A percentile compares a stretch with the other conserved stretches of the same genome.
Evolutionary conservation across 1,139 yeast species (phyloP).

Genomic region (Spencermartinsiella ligniputridi): DNA sequence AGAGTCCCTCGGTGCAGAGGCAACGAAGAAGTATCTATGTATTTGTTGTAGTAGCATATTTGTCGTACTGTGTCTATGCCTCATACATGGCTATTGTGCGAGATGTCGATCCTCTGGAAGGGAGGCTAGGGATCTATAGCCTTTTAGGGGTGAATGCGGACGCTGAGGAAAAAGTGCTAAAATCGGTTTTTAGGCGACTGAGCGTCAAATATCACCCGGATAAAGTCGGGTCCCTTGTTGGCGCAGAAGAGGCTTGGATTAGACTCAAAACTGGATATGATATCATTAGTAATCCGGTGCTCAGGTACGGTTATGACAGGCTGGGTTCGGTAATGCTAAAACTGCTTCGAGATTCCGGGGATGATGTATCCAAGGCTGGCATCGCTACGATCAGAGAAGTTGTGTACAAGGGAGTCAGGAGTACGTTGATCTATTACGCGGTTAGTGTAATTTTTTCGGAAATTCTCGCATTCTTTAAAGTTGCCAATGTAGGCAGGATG

Average conservation of each 20-base stretch:
- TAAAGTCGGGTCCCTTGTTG: constrained; percentile 21
- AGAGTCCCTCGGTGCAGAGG: constrained; percentile 6
- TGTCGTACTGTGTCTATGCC: constrained; percentile 16
- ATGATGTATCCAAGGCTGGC: neutral
- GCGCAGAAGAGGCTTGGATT: constrained; percentile 23
- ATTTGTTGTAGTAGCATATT: constrained; percentile 16
- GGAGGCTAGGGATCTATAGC: constrained; percentile 18
- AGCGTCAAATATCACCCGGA: constrained; percentile 35
- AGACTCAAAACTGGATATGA: constrained; percentile 29
- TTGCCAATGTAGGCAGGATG: constrained; percentile 22
- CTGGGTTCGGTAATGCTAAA: constrained; percentile 19
- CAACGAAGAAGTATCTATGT: constrained; percentile 15
- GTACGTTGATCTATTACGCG: constrained; percentile 18
- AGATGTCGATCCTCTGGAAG: constrained; percentile 11
- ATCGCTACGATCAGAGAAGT: constrained; percentile 5
- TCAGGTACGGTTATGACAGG: constrained; percentile 33
- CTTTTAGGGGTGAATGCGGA: constrained; percentile 16
- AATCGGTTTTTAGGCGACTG: constrained; percentile 20
- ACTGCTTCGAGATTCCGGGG: constrained; percentile 9
- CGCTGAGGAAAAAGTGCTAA: constrained; percentile 12
- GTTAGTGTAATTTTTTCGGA: constrained; percentile 18
- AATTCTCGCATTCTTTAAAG: constrained; percentile 20
- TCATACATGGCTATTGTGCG: constrained; percentile 14
- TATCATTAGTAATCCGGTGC: constrained; percentile 24
- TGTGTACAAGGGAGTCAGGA: constrained; percentile 2